Evolutionary conservation across 495 filamentous ascomycete species (phyloP).

Genomic region (Hyaloscypha bicolor): DNA sequence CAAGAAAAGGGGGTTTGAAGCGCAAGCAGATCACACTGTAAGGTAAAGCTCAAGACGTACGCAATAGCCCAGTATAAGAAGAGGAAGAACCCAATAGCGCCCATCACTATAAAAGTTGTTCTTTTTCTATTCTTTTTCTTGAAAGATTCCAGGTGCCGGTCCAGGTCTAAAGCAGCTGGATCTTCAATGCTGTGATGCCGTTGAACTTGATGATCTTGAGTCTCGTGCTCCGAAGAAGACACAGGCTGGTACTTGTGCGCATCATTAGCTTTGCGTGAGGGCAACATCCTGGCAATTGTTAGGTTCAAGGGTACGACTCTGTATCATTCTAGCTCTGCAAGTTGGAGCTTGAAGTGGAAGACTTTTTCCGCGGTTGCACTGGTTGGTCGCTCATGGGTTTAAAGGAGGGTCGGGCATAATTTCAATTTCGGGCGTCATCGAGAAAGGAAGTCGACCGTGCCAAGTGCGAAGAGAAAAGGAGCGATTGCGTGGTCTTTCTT

Average conservation of each 20-base stretch:
- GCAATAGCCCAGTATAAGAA: constrained; percentile 22
- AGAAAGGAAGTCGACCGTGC: constrained; percentile 10
- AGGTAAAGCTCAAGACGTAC: constrained; percentile 16
- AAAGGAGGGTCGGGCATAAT: not conserved
- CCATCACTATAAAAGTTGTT: constrained; percentile 7
- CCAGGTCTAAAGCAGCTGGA: constrained; percentile 2
- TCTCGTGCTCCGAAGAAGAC: constrained; percentile 10
- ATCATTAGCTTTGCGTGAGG: not conserved
- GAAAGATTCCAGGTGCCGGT: constrained; percentile 18
- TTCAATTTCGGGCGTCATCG: constrained; percentile 16
- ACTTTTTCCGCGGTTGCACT: not conserved
- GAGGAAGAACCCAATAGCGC: constrained; percentile 18
- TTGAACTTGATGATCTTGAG: not conserved
- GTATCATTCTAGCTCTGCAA: not conserved
- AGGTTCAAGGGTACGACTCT: not conserved
- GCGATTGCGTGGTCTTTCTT: not conserved
- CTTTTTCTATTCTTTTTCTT: constrained; percentile 8
- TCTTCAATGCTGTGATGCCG: constrained; percentile 4
- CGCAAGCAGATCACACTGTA: not conserved
- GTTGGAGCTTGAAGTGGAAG: not conserved
- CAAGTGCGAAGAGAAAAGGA: not conserved
- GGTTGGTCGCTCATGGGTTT: constrained; percentile 13
- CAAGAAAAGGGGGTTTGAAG: not conserved
- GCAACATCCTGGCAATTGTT: not conserved
- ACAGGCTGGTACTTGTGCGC: constrained; percentile 19